Conservation (phyloP, 2,329 filamentous ascomycete genomes). For the Xylaria polymorpha region DNA sequence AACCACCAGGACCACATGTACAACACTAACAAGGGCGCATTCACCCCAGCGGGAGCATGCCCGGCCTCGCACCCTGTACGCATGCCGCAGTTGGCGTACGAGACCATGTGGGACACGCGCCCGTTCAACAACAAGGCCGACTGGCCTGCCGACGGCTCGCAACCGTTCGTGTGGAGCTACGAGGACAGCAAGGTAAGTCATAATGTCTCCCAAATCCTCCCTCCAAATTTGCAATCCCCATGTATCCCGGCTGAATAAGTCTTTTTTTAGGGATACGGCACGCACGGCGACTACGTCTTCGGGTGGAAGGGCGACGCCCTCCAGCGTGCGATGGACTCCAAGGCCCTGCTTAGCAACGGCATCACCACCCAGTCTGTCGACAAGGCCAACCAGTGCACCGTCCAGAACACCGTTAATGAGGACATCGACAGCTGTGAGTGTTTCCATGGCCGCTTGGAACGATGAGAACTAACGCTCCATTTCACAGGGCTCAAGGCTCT, state of each 20-base stretch:
- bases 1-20: constrained; percentile 62
- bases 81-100: constrained; percentile 56
- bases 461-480: constrained; percentile 31
- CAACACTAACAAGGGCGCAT: constrained; percentile 52
- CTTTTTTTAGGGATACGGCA: constrained; percentile 44
- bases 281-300: constrained; percentile 46
- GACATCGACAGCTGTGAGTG: constrained; percentile 50
- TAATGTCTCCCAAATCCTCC: constrained; percentile 22
- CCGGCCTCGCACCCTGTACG: constrained; percentile 53
- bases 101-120: constrained; percentile 59
- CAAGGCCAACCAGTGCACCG: constrained; percentile 45
- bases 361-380: constrained; percentile 47
- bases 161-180: constrained; percentile 53
- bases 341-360: constrained; percentile 49
- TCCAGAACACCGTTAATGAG: constrained; percentile 45
- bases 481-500: constrained; percentile 34
- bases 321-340: constrained; percentile 47
- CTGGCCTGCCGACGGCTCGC: constrained; percentile 52
- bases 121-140: constrained; percentile 53
- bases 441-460: constrained; percentile 24
- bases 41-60: constrained; percentile 49
- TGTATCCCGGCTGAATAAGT: constrained; percentile 14
- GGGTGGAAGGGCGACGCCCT: constrained; percentile 46
- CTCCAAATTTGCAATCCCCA: constrained; percentile 14
- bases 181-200: constrained; percentile 46